phyloP scores from a whole-genome alignment of 129 eudicot species.

The Lactuca saligna region DNA sequence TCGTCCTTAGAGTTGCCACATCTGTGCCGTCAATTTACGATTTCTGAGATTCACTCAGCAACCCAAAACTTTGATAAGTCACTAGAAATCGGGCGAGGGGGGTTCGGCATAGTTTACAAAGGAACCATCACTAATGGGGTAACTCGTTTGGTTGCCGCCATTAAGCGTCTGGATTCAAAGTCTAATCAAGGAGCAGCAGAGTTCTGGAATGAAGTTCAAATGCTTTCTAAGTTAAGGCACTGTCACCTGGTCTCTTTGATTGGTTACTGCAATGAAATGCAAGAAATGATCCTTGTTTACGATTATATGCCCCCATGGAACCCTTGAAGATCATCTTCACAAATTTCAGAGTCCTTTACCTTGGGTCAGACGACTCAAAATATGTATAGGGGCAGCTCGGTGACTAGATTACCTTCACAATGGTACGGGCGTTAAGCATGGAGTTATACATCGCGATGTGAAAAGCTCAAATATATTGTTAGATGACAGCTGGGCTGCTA shows the following conservation, averaged over 20 bases:
- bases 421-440: neutral
- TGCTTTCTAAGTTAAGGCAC: conserved; percentile 12
- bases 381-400: neutral
- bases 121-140: neutral
- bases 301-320: neutral
- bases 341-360: neutral
- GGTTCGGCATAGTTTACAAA: conserved; percentile 10
- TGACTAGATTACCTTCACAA: neutral
- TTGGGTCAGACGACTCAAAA: neutral
- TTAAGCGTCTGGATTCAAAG: conserved; percentile 5
- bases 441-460: neutral
- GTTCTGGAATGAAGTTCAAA: conserved; percentile 7
- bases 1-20: neutral
- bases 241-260: conserved; percentile 17
- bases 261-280: neutral
- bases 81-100: conserved; percentile 7
- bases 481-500: neutral
- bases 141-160: neutral
- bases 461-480: conserved; percentile 6
- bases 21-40: neutral
- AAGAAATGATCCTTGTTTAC: neutral
- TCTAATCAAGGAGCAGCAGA: conserved; percentile 10
- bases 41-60: conserved; percentile 7
- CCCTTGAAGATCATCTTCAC: too few species aligned
- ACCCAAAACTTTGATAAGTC: conserved; percentile 10